Percentiles rank a stretch among this genome's conserved stretches.
These are phyloP conservation scores for Russula emetica DNA, from an alignment of 768 basidiomycete genomes.

Conservation along the genomic window DNA sequence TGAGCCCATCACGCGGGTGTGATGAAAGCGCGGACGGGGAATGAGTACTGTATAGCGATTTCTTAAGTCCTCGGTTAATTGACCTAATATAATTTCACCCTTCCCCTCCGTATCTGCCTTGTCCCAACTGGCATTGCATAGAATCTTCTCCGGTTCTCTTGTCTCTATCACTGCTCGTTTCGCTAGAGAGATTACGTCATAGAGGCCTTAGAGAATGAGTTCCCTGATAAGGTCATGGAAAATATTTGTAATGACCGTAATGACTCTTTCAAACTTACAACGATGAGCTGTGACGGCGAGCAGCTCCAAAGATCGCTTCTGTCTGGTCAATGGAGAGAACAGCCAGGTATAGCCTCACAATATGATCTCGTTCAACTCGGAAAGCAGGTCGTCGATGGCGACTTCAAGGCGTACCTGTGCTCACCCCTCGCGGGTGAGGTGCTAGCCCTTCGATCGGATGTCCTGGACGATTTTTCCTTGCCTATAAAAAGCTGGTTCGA, in stretches of 20 bases:
- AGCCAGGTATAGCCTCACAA: slow-evolving; percentile 35
- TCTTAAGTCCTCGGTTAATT: neutral
- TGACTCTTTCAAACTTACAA: neutral
- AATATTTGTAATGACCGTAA: neutral
- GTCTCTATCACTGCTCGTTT: neutral
- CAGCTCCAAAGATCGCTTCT: slow-evolving; percentile 55
- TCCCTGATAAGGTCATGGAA: neutral
- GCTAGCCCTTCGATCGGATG: slow-evolving; percentile 34
- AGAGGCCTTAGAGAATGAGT: neutral
- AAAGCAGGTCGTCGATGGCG: slow-evolving; percentile 54
- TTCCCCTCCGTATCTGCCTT: neutral
- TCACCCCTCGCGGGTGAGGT: slow-evolving; percentile 37
- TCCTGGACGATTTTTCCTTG: slow-evolving; percentile 34
- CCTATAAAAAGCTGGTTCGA: slow-evolving; percentile 39
- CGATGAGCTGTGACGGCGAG: slow-evolving; percentile 22
- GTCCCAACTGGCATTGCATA: neutral
- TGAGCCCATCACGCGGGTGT: slow-evolving; percentile 23
- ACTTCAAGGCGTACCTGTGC: slow-evolving; percentile 48
- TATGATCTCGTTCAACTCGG: slow-evolving; percentile 39
- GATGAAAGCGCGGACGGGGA: neutral
- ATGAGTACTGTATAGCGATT: no score
- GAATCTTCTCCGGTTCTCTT: neutral
- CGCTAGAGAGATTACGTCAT: slow-evolving; percentile 5
- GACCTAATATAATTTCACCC: neutral
- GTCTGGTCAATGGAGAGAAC: slow-evolving; percentile 42